Evolutionary conservation across 2,329 filamentous ascomycete species (phyloP).

Genomic region (Apiospora rasikravindrae): DNA sequence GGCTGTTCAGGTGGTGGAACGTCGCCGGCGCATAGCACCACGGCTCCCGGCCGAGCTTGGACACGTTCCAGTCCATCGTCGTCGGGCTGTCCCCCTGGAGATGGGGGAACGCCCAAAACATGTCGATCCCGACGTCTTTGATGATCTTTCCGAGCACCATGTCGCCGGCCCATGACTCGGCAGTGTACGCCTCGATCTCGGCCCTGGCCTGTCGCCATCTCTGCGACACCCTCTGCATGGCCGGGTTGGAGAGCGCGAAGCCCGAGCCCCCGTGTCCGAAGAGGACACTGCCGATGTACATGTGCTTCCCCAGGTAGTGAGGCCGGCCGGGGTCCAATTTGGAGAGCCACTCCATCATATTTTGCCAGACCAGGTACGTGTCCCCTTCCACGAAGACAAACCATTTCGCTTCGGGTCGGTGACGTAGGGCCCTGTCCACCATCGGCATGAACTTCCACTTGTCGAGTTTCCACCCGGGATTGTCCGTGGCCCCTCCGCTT

Average conservation of each 20-base stretch:
- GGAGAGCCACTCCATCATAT: conserved; percentile 58
- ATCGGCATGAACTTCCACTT: conserved; percentile 65
- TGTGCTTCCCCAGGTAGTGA: conserved; percentile 59
- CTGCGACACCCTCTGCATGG: conserved; percentile 48
- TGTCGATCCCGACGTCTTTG: conserved; percentile 48
- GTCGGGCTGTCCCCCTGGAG: conserved; percentile 45
- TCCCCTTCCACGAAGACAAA: conserved; percentile 65
- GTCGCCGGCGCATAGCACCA: conserved; percentile 49
- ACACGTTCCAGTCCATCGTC: conserved; percentile 48
- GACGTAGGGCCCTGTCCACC: conserved; percentile 50
- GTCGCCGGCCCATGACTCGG: conserved; percentile 53
- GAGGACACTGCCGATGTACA: conserved; percentile 52
- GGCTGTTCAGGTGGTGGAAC: not conserved
- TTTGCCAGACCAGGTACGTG: conserved; percentile 60
- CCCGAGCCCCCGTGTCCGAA: conserved; percentile 60
- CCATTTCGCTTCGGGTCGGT: conserved; percentile 57
- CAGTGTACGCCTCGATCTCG: conserved; percentile 51
- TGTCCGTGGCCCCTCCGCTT: conserved; percentile 21
- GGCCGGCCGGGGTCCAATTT: conserved; percentile 53
- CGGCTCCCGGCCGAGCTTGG: conserved; percentile 44
- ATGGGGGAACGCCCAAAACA: conserved; percentile 54
- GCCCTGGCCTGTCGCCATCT: conserved; percentile 47
- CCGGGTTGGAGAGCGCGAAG: conserved; percentile 55
- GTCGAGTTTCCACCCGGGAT: conserved; percentile 55
- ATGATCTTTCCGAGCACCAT: conserved; percentile 51